Evolutionary conservation across 306 rosid genomes (phyloP).

Genomic region (Gastrolobium villosum): DNA sequence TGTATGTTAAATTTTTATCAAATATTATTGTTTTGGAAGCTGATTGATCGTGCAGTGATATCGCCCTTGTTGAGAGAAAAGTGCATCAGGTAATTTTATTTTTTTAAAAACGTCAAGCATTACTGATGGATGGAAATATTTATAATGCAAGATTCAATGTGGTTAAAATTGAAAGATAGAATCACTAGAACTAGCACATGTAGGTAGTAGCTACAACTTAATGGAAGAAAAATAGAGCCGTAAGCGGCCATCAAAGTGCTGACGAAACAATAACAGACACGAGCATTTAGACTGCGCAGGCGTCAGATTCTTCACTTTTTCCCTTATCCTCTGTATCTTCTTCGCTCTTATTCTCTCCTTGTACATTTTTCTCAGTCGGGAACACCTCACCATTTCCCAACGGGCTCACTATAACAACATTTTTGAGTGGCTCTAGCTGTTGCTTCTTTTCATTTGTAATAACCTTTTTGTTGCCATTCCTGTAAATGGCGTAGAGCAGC

Average conservation of each 20-base stretch:
- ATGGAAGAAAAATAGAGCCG: background rate
- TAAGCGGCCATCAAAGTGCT: background rate
- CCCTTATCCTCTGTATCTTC: no score
- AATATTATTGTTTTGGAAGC: no score
- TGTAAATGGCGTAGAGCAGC: constrained; percentile 72
- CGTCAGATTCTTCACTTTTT: background rate
- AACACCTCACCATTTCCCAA: constrained; percentile 1
- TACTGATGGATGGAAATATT: background rate
- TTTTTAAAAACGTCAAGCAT: background rate
- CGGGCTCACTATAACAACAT: constrained; percentile 15
- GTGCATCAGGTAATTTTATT: no score
- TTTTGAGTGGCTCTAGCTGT: constrained; percentile 44
- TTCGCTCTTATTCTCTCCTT: background rate
- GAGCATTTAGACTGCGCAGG: background rate
- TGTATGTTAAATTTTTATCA: background rate
- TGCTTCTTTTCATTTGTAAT: constrained; percentile 40
- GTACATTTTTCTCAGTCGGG: background rate
- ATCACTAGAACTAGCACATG: background rate
- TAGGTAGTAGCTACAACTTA: background rate
- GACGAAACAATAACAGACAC: background rate
- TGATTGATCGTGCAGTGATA: no score
- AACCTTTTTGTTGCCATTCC: constrained; percentile 50
- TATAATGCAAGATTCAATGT: background rate
- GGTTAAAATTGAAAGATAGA: background rate
- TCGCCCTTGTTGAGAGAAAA: no score